Evolutionary conservation across 257 asterid species (phyloP).

Genomic region (Ilex asprella): DNA sequence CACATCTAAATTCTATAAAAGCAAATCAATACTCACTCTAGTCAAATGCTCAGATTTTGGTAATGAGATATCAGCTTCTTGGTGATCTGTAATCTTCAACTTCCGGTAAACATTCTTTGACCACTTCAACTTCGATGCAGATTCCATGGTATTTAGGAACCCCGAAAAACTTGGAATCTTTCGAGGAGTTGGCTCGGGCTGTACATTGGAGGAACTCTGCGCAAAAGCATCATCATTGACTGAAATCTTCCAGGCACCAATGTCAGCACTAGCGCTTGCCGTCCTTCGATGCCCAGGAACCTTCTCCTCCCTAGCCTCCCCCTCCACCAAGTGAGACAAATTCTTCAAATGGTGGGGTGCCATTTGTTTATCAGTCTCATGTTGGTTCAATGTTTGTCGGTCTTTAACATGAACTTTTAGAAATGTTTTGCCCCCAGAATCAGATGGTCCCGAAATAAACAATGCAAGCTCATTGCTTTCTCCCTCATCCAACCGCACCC

Average conservation of each 20-base stretch:
- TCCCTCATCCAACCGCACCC: slow-evolving; percentile 79
- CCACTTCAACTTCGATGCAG: slow-evolving; percentile 64
- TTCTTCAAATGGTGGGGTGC: slow-evolving; percentile 29
- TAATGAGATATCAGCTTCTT: slow-evolving; percentile 35
- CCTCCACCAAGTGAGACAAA: slow-evolving; percentile 42
- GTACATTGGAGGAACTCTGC: slow-evolving; percentile 31
- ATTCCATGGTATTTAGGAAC: slow-evolving; percentile 60
- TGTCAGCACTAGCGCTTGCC: slow-evolving; percentile 94
- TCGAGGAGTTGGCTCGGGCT: slow-evolving; percentile 46
- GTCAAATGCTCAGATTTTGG: slow-evolving; percentile 54
- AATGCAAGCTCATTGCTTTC: slow-evolving; percentile 73
- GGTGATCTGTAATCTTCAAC: slow-evolving; percentile 41
- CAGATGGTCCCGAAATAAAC: slow-evolving; percentile 62
- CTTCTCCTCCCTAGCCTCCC: slow-evolving; percentile 29
- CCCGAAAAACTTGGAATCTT: slow-evolving; percentile 80
- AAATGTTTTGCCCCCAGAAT: slow-evolving; percentile 19
- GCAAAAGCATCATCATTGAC: slow-evolving; percentile 39
- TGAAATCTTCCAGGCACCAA: slow-evolving; percentile 67
- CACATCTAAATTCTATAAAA: slow-evolving; percentile 3
- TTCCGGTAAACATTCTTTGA: slow-evolving; percentile 72
- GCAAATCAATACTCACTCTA: slow-evolving; percentile 36
- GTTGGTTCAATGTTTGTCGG: slow-evolving; percentile 17
- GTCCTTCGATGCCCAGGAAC: slow-evolving; percentile 70
- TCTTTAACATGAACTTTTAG: slow-evolving; percentile 23
- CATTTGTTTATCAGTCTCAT: slow-evolving; percentile 27